These are phyloP conservation scores for Tuber brumale DNA, from an alignment of 495 filamentous ascomycete genomes.

Conservation along the genomic window DNA sequence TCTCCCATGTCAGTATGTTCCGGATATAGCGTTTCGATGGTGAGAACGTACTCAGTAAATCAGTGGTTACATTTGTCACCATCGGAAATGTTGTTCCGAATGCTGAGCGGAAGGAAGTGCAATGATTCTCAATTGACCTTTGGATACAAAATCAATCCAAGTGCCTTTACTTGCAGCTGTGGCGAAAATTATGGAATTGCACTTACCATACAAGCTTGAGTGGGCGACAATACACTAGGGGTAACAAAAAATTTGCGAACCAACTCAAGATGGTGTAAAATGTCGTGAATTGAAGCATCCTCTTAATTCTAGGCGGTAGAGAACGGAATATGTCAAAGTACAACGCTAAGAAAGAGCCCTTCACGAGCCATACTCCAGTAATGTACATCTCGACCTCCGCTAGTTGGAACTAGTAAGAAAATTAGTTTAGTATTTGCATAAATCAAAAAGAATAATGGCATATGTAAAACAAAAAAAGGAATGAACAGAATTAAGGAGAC, in stretches of 20 bases:
- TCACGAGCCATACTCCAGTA: conserved; percentile 27
- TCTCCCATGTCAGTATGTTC: not conserved
- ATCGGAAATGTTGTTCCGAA: conserved; percentile 28
- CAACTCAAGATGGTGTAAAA: conserved; percentile 19
- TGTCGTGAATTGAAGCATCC: conserved; percentile 17
- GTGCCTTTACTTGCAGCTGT: not conserved
- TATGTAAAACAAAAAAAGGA: not conserved
- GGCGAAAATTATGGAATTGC: not conserved
- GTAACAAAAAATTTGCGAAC: conserved; percentile 21
- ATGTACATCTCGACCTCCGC: conserved; percentile 28
- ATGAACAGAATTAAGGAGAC: not conserved
- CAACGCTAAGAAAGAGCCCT: conserved; percentile 26
- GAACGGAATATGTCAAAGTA: conserved; percentile 33
- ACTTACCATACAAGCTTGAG: conserved; percentile 26
- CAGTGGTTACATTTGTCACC: conserved; percentile 31
- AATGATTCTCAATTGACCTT: conserved; percentile 27
- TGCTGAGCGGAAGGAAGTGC: conserved; percentile 23
- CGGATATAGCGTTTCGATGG: not conserved
- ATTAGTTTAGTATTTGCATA: not conserved
- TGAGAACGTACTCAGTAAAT: conserved; percentile 23
- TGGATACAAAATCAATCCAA: not conserved
- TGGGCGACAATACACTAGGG: conserved; percentile 26
- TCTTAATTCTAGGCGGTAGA: not conserved
- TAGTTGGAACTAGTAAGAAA: conserved; percentile 18
- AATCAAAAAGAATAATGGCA: not conserved